These are phyloP conservation scores for Penicillium sp. DNA, from an alignment of 2,329 filamentous ascomycete species.

Conservation along the genomic window DNA sequence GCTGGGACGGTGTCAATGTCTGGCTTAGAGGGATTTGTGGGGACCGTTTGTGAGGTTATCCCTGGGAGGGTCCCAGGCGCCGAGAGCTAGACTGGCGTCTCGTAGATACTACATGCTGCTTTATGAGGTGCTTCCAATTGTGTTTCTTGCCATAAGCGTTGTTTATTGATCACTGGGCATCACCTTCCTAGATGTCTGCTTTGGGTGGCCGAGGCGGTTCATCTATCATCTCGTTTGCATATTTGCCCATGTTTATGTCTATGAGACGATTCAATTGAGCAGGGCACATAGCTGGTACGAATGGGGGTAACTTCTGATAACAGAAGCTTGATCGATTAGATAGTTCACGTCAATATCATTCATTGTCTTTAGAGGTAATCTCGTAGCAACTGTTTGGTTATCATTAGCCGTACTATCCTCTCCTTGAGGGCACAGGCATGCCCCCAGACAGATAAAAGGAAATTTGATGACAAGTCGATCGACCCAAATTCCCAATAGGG, in stretches of 20 bases:
- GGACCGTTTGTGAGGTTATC: slow-evolving; percentile 41
- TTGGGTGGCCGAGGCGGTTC: neutral
- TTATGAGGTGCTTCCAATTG: neutral
- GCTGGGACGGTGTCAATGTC: slow-evolving; percentile 46
- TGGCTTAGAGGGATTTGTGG: slow-evolving; percentile 59
- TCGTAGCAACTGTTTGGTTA: slow-evolving; percentile 7
- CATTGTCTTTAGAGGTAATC: neutral
- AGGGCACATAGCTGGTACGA: neutral
- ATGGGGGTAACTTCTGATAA: neutral
- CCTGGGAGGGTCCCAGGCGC: slow-evolving; percentile 7
- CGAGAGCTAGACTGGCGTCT: slow-evolving; percentile 4
- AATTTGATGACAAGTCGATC: neutral
- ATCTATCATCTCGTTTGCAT: neutral
- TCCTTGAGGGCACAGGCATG: neutral
- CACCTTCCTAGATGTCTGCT: neutral
- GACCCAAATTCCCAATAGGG: neutral
- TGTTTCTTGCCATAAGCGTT: neutral
- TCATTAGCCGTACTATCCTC: neutral
- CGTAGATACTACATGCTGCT: neutral
- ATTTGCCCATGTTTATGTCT: no score
- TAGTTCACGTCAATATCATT: slow-evolving; percentile 3
- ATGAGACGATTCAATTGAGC: no score
- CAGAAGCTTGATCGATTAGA: neutral
- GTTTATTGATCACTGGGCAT: neutral
- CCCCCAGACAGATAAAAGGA: no score